These are phyloP conservation scores for Aspergillus nanangensis DNA, from an alignment of 495 filamentous ascomycete genomes.

Conservation along the genomic window DNA sequence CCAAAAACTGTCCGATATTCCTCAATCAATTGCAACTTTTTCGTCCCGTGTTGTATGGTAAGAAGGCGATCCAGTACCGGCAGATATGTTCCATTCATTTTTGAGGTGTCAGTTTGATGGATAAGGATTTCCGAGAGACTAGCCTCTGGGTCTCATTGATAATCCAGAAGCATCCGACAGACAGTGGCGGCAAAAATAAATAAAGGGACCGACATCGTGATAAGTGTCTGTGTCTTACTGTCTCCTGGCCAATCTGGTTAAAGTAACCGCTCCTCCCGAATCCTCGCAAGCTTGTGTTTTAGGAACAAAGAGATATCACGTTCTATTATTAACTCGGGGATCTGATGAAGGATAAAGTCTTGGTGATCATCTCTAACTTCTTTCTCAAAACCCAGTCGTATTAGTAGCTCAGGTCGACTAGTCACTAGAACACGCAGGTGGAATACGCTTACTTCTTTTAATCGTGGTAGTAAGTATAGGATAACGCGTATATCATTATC, in stretches of 20 bases:
- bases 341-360: constrained; percentile 16
- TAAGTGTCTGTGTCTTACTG: constrained; percentile 4
- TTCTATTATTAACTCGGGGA: constrained; percentile 7
- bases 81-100: constrained; percentile 18
- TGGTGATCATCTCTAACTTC: constrained; percentile 7
- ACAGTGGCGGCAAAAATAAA: constrained; percentile 29
- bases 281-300: constrained; percentile 10
- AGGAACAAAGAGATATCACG: constrained; percentile 24
- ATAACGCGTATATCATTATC: constrained; percentile 31
- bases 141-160: constrained; percentile 8
- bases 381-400: constrained; percentile 24
- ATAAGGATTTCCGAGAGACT: constrained; percentile 13
- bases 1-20: constrained; percentile 16
- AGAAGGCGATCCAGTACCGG: constrained; percentile 20
- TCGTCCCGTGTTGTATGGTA: not conserved
- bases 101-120: constrained; percentile 5
- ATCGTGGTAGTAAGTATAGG: constrained; percentile 23
- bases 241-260: constrained; percentile 33
- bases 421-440: constrained; percentile 25
- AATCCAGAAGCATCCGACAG: constrained; percentile 18
- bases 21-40: constrained; percentile 1
- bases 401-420: constrained; percentile 41
- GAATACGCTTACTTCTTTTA: constrained; percentile 1
- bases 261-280: constrained; percentile 8
- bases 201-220: constrained; percentile 15